Evolutionary conservation across 768 basidiomycete species (phyloP), one percentile per base, ranked within the genome.

Genomic region (Saitozyma podzolica): DNA sequence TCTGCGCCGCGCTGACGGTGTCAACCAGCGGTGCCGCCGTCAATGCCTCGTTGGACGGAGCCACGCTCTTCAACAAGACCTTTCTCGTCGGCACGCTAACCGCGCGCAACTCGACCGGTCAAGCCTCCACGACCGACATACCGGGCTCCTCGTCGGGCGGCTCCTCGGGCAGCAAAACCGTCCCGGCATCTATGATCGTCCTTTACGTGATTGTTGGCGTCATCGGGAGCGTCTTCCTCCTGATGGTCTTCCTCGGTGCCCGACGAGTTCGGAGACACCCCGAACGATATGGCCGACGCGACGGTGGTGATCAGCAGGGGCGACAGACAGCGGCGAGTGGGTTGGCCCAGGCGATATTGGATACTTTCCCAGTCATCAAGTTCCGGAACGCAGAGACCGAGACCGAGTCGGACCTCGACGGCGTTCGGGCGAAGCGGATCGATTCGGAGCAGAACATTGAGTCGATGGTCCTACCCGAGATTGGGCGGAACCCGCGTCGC

Each of bases 341-440:
- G 8, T 83, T 98, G 55, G 89, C 91, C 1, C 87, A 91, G 17
- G 95, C 95, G 17, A 93, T 98, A 61, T 82, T 98, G 58, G 94
- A 98, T 69, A 96, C 93, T 3, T 98, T 98, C 81, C 93, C 94
- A 5, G 81, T 96, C 65, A 88, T 95, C 80, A 92, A 92, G 77
- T 98, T 93, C 70, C 86, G 86, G 7, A 61, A 74, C 9, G 29
- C 29, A 5, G 29, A 29, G 64, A 65, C 16, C 49, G 77, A 72
- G 55, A 54, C 17, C 45, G 51, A 17, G 19, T 50, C 64, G 20
- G 58, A 59, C 40, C 49, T 65, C 37, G 54, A 42, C 13, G 54
- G 51, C 9, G 40, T 47, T 3, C 8, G n/a, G 9, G 53, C 61
- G 2, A 62, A 62, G 45, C 61, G 61, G 6, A 47, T 62, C 39